A percentile compares a stretch with the other conserved stretches of the same genome.
These are phyloP conservation scores for Peribolospora kevripleyi DNA, from an alignment of 768 basidiomycete species.

Conservation along the genomic window DNA sequence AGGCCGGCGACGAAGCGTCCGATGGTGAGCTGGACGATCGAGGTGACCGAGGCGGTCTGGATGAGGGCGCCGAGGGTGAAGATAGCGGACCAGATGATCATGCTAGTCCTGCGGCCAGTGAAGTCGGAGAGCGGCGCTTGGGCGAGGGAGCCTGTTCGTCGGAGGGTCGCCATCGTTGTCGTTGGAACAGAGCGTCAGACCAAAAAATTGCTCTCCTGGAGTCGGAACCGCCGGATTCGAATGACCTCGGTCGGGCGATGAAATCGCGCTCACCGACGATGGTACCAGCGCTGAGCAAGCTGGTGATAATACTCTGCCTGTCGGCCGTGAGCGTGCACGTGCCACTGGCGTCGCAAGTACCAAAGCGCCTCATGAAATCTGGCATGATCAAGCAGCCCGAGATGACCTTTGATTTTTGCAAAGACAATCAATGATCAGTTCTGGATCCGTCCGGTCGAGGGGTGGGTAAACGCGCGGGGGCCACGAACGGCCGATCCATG, in stretches of 20 bases:
- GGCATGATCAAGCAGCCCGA: conserved; percentile 59
- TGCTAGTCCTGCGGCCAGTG: conserved; percentile 45
- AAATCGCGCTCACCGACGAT: conserved; percentile 9
- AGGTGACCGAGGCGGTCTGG: conserved; percentile 39
- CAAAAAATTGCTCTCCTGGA: background rate
- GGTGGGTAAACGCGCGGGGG: no score
- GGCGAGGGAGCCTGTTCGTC: conserved; percentile 26
- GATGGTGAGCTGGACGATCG: conserved; percentile 40
- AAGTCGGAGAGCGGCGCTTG: conserved; percentile 54
- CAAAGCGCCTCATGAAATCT: conserved; percentile 48
- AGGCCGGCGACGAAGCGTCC: conserved; percentile 46
- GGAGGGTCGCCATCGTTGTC: background rate
- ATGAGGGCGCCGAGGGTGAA: conserved; percentile 46
- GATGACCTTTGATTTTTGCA: background rate
- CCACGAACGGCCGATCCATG: conserved; percentile 25
- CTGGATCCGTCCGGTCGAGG: background rate
- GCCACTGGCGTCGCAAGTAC: conserved; percentile 27
- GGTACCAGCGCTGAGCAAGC: conserved; percentile 43
- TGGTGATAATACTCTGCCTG: conserved; percentile 53
- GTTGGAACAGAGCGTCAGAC: conserved; percentile 8
- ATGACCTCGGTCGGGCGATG: background rate
- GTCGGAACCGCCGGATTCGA: background rate
- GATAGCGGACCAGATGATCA: conserved; percentile 48
- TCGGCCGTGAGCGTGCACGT: conserved; percentile 25
- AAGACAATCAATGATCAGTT: background rate